Conservation (phyloP, 139 green algal genomes). For the Deuterostichococcus epilithicus region DNA sequence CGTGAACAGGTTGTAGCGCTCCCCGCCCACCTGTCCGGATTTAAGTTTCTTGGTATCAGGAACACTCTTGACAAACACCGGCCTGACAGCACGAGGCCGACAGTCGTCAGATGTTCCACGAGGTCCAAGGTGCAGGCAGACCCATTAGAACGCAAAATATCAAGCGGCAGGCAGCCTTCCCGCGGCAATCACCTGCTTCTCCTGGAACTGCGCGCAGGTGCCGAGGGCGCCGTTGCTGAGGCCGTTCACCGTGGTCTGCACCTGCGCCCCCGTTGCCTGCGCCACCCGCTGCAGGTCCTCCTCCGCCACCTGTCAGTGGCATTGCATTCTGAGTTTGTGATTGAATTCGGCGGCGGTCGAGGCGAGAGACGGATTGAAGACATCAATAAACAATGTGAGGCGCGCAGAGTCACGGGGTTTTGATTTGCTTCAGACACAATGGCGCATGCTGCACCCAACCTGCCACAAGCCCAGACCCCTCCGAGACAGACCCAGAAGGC, state of each 20-base stretch:
- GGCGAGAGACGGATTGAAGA: background rate
- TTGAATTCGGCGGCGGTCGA: background rate
- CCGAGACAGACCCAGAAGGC: background rate
- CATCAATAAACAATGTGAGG: background rate
- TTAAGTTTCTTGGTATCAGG: too few species aligned
- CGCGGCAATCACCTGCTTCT: conserved; percentile 90
- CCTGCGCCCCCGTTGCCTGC: conserved; percentile 72
- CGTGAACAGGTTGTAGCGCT: conserved; percentile 98
- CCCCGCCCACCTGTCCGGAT: conserved; percentile 76
- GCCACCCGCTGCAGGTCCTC: conserved; percentile 88
- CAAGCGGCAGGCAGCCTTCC: too few species aligned
- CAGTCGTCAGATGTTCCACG: too few species aligned
- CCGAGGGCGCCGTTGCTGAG: conserved; percentile 78
- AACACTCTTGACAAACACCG: too few species aligned
- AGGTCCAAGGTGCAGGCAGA: too few species aligned
- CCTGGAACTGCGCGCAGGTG: conserved; percentile 87
- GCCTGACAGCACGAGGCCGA: too few species aligned
- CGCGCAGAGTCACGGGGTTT: too few species aligned
- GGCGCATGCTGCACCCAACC: background rate
- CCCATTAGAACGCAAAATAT: too few species aligned
- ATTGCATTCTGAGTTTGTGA: background rate
- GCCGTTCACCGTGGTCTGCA: conserved; percentile 94
- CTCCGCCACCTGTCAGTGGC: conserved; percentile 50
- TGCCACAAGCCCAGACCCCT: background rate
- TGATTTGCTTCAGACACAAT: background rate